These are phyloP conservation scores for Piedraia hortae DNA, from an alignment of 2,329 filamentous ascomycete species.

Conservation along the genomic window DNA sequence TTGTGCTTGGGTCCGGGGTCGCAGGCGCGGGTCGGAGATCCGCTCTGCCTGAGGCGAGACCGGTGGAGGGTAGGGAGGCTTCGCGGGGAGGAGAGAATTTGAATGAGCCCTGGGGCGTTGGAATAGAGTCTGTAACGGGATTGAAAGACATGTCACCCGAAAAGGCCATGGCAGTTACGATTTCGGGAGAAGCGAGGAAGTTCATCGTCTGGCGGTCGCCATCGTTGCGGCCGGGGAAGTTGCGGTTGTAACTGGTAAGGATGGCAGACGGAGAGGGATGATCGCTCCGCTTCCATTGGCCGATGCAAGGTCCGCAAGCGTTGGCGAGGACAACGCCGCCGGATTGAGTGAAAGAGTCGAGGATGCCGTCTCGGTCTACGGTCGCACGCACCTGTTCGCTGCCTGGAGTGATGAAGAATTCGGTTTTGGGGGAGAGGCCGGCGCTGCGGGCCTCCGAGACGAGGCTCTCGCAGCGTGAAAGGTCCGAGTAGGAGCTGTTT, in stretches of 20 bases:
- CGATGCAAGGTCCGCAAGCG: conserved; percentile 39
- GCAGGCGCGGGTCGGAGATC: conserved; percentile 46
- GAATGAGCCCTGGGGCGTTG: conserved; percentile 38
- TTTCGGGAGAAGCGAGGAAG: conserved; percentile 86
- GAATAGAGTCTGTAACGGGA: conserved; percentile 64
- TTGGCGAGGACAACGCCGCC: conserved; percentile 81
- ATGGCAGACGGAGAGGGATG: conserved; percentile 47
- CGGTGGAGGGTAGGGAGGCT: conserved; percentile 29
- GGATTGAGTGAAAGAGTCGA: conserved; percentile 60
- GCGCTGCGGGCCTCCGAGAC: conserved; percentile 74
- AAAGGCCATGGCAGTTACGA: conserved; percentile 90
- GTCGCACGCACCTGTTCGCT: conserved; percentile 94
- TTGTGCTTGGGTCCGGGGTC: conserved; percentile 38
- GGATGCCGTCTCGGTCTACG: conserved; percentile 62
- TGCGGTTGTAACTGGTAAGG: conserved; percentile 91
- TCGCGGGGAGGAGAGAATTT: conserved; percentile 51
- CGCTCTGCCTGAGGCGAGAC: conserved; percentile 51
- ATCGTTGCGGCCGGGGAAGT: conserved; percentile 91
- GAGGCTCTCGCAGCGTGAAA: conserved; percentile 81
- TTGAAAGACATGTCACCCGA: conserved; percentile 86
- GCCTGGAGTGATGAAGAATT: conserved; percentile 90
- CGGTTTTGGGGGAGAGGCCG: conserved; percentile 66
- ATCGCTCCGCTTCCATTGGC: conserved; percentile 85
- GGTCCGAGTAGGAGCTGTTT: conserved; percentile 96
- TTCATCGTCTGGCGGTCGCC: conserved; percentile 96